Conservation (phyloP, 2,329 filamentous ascomycete genomes). For the Talaromyces amestolkiae region DNA sequence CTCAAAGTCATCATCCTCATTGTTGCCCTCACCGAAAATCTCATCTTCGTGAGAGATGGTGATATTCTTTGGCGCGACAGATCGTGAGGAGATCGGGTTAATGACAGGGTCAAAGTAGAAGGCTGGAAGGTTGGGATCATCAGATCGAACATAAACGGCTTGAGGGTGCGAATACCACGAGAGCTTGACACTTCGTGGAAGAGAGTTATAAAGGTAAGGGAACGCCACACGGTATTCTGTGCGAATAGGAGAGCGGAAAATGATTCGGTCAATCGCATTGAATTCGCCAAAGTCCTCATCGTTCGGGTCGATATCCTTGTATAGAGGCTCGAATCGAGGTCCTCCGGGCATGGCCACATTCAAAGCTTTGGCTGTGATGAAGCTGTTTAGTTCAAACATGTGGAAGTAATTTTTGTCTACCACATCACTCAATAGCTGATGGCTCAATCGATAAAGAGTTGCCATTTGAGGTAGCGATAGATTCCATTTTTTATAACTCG, state of each 20-base stretch:
- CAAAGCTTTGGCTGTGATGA: constrained; percentile 91
- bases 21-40: constrained; percentile 78
- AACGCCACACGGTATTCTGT: constrained; percentile 95
- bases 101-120: constrained; percentile 99
- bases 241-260: constrained; percentile 90
- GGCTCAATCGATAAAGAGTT: constrained; percentile 84
- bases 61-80: constrained; percentile 92
- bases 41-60: constrained; percentile 89
- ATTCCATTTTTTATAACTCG: constrained; percentile 97
- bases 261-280: constrained; percentile 98
- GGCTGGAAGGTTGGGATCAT: constrained; percentile 84
- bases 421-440: constrained; percentile 84
- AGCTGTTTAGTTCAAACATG: constrained; percentile 92
- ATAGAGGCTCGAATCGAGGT: constrained; percentile 91
- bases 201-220: constrained; percentile 92
- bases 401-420: constrained; percentile 97
- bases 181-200: constrained; percentile 88
- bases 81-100: constrained; percentile 93
- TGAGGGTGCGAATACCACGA: constrained; percentile 94
- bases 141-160: constrained; percentile 81
- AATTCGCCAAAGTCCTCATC: constrained; percentile 99
- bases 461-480: constrained; percentile 93
- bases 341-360: constrained; percentile 98
- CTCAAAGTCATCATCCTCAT: constrained; percentile 81
- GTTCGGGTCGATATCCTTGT: constrained; percentile 98